phyloP scores from a whole-genome alignment of 768 basidiomycete genomes.

The Boletus reticulatus region DNA sequence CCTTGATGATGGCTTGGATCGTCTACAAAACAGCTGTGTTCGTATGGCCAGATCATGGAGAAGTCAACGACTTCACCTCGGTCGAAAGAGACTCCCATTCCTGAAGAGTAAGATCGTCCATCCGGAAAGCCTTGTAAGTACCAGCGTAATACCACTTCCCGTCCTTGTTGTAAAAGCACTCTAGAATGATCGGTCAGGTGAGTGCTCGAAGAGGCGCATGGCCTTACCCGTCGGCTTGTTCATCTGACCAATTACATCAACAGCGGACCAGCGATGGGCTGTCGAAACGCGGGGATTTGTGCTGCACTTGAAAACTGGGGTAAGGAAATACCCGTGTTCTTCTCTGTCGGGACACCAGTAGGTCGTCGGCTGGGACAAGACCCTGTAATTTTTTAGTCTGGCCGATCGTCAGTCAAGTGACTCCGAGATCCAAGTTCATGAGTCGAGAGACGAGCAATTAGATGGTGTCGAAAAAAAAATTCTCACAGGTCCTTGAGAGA shows the following conservation, averaged over 20 bases:
- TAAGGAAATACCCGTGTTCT: constrained; percentile 77
- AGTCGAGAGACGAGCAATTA: not conserved
- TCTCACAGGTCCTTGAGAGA: constrained; percentile 57
- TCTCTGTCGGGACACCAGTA: constrained; percentile 80
- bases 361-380: constrained; percentile 66
- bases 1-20: constrained; percentile 62
- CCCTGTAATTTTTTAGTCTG: constrained; percentile 65
- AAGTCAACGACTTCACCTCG: constrained; percentile 44
- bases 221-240: constrained; percentile 58
- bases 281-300: constrained; percentile 76
- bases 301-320: constrained; percentile 72
- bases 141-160: constrained; percentile 85
- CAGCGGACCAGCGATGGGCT: constrained; percentile 69
- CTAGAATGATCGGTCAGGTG: constrained; percentile 33
- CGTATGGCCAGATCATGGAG: not conserved
- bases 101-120: constrained; percentile 61
- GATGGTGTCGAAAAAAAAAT: not conserved
- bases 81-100: constrained; percentile 68
- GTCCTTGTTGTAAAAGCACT: constrained; percentile 81
- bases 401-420: not conserved
- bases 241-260: constrained; percentile 62
- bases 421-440: not conserved
- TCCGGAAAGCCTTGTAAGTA: constrained; percentile 63
- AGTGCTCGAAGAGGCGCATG: not conserved
- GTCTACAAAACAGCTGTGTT: constrained; percentile 43